Base-by-base conservation (phyloP, 805 yeast species). In the Kuraishia ogatae region DNA sequence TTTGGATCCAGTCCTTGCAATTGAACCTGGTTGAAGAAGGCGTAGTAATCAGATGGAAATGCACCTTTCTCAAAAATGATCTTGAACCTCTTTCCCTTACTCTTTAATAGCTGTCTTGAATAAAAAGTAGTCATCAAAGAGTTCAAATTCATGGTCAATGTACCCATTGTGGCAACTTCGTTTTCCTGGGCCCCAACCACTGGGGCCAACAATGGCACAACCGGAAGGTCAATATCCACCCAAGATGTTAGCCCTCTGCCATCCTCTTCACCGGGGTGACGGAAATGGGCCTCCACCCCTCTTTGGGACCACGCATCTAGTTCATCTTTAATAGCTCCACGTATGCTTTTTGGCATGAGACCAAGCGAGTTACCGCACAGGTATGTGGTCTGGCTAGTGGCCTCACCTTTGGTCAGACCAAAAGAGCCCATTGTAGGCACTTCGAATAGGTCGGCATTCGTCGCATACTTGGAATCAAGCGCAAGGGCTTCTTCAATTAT, bases 351-450 rank as follows among this genome's bases (percentile, higher is more conserved):
- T 0, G 98, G 97, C 92, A 90, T 87, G 57, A 92, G 71, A 0
- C 98, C 98, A 6, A 92, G 79, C n/a, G 97, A 89, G 72, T 92
- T 93, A 2, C 98, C 98, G 70, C 97, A 90, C 51, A 92, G 73
- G 65, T 92, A 93, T 11, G 51, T 50, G 8, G 28, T 26, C 19
- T 47, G 54, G 3, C n/a, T 47, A 2, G 39, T 48, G n/a, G 54
- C 47, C 11, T 56, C 50, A 6, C 58, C 55, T 2, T 64, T 62
- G 10, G 65, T 57, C 26, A 83, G 65, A 0, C 87, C 92, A 60
- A 88, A 68, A 0, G 89, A 77, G 53, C 68, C 64, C 59, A 83
- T 77, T 0, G 94, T 87, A 7, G 97, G 97, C 43, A 86, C 69
- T 28, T 70, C 75, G 64, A 89, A 89, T 53, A 77, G 71, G 13